These are phyloP conservation scores for Mycena vitilis DNA, from an alignment of 768 basidiomycete species.

Conservation along the genomic window DNA sequence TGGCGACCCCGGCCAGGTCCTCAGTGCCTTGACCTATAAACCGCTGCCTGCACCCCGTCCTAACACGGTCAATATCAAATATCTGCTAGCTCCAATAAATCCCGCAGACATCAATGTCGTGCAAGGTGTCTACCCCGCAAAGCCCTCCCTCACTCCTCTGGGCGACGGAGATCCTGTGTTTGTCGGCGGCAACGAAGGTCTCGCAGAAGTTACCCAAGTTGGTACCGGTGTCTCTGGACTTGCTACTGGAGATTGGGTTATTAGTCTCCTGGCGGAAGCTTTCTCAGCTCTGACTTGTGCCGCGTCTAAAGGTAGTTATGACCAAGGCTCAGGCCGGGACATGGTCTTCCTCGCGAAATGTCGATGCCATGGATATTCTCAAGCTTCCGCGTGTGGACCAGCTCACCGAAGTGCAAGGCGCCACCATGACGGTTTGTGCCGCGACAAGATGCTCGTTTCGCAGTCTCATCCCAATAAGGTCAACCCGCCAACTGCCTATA, in stretches of 20 bases:
- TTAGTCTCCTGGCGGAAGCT: too few species aligned
- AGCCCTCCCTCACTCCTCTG: slow-evolving; percentile 57
- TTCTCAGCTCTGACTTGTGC: too few species aligned
- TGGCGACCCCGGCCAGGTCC: slow-evolving; percentile 73
- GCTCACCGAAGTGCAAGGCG: slow-evolving; percentile 73
- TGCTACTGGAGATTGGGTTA: slow-evolving; percentile 74
- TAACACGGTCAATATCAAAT: slow-evolving; percentile 71
- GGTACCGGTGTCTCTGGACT: slow-evolving; percentile 65
- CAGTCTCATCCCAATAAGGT: slow-evolving; percentile 55
- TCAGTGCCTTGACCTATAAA: slow-evolving; percentile 64
- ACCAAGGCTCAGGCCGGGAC: slow-evolving; percentile 78
- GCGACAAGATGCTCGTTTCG: not conserved
- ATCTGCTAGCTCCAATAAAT: slow-evolving; percentile 81
- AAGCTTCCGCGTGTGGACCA: slow-evolving; percentile 62
- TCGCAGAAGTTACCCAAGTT: slow-evolving; percentile 72
- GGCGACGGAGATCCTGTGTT: slow-evolving; percentile 55
- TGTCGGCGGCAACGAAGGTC: slow-evolving; percentile 82
- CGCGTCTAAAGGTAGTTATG: slow-evolving; percentile 53
- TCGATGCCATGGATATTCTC: slow-evolving; percentile 66
- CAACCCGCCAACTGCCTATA: slow-evolving; percentile 87
- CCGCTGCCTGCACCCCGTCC: slow-evolving; percentile 63
- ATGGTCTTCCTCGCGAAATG: slow-evolving; percentile 71
- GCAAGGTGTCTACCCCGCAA: slow-evolving; percentile 84
- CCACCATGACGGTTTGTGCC: slow-evolving; percentile 74
- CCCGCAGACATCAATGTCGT: slow-evolving; percentile 86